Conservation (phyloP, 345 rosid genomes). For the Populus ilicifolia region DNA sequence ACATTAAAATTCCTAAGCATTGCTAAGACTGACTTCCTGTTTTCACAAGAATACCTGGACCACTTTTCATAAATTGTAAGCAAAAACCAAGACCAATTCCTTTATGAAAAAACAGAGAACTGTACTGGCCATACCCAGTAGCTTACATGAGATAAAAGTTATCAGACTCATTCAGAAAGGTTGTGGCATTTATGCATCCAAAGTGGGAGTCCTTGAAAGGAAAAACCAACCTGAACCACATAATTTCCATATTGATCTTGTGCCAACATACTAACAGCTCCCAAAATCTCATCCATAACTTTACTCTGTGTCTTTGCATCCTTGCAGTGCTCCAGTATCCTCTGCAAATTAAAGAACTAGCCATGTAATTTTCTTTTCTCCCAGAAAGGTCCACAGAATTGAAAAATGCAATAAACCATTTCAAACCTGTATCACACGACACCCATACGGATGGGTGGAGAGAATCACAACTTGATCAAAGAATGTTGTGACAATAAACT, state of each 20-base stretch:
- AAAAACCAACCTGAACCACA: slow-evolving; percentile 81
- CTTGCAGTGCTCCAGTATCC: slow-evolving; percentile 86
- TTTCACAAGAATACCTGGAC: background rate
- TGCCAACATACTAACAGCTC: slow-evolving; percentile 80
- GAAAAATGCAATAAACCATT: background rate
- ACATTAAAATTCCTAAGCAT: background rate
- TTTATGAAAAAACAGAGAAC: background rate
- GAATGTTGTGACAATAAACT: slow-evolving; percentile 74
- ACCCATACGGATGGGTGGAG: slow-evolving; percentile 91
- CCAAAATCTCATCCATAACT: slow-evolving; percentile 82
- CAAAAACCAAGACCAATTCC: background rate
- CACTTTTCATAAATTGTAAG: background rate
- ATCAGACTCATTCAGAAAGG: background rate
- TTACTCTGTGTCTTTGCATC: slow-evolving; percentile 62
- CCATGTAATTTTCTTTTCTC: background rate
- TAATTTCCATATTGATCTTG: slow-evolving; percentile 98
- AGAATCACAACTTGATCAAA: slow-evolving; percentile 81
- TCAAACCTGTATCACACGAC: slow-evolving; percentile 91
- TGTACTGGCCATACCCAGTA: background rate
- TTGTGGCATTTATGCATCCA: background rate
- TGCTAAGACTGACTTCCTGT: background rate
- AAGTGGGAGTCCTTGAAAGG: background rate
- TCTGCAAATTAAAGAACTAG: slow-evolving; percentile 33
- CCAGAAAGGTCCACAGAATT: background rate
- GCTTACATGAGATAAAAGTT: background rate